Evolutionary conservation across 768 basidiomycete species (phyloP).

Genomic region (Tephrocybe sp.): DNA sequence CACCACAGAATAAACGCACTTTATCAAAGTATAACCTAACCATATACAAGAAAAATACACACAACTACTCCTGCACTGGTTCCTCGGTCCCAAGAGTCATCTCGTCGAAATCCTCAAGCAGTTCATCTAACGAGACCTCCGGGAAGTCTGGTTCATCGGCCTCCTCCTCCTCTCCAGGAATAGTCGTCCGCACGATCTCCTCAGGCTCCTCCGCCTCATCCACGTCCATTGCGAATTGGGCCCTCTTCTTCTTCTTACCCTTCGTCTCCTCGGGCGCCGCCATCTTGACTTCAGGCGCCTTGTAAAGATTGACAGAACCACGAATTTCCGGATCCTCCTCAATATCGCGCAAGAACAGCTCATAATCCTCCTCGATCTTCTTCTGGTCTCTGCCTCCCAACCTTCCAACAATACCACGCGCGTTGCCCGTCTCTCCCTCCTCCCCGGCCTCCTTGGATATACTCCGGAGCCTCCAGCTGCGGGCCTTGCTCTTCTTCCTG

Average conservation of each 20-base stretch:
- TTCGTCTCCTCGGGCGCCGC: slow-evolving; percentile 36
- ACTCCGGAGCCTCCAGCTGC: slow-evolving; percentile 87
- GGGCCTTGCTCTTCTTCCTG: slow-evolving; percentile 83
- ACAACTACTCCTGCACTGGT: slow-evolving; percentile 5
- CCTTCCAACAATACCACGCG: slow-evolving; percentile 85
- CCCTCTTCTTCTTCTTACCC: slow-evolving; percentile 32
- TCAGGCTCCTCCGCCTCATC: slow-evolving; percentile 42
- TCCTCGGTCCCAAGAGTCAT: slow-evolving; percentile 66
- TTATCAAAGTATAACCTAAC: no score
- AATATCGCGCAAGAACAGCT: slow-evolving; percentile 89
- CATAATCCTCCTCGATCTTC: slow-evolving; percentile 97
- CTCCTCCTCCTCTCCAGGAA: slow-evolving; percentile 38
- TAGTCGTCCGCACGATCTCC: slow-evolving; percentile 19
- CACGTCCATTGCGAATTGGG: slow-evolving; percentile 68
- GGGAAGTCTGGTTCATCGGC: slow-evolving; percentile 88
- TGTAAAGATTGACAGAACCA: slow-evolving; percentile 84
- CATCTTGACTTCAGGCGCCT: slow-evolving; percentile 56
- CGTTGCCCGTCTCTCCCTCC: slow-evolving; percentile 75
- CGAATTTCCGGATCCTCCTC: slow-evolving; percentile 96
- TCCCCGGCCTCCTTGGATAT: slow-evolving; percentile 93
- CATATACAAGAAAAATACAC: no score
- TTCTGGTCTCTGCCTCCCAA: slow-evolving; percentile 87
- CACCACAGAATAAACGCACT: no score
- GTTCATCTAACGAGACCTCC: slow-evolving; percentile 78
- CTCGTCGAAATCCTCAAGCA: slow-evolving; percentile 91